Conservation (phyloP, 306 rosid species). For the Cucurbita maxima region DNA sequence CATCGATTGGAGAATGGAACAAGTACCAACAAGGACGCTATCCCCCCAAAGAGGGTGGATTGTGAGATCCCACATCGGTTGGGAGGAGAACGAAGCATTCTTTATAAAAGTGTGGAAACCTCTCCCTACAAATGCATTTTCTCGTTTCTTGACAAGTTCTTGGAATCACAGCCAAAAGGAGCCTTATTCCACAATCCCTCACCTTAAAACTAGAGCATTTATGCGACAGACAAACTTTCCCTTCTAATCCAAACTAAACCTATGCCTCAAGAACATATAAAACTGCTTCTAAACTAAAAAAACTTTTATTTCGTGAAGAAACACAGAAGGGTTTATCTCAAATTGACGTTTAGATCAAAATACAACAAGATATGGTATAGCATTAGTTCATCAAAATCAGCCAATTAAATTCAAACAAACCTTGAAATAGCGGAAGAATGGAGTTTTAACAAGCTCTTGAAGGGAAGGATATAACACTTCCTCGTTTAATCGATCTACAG, state of each 20-base stretch:
- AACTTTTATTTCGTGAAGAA: background rate
- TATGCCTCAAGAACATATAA: background rate
- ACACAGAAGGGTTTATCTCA: background rate
- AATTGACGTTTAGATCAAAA: background rate
- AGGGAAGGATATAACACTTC: constrained; percentile 31
- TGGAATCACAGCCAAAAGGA: background rate
- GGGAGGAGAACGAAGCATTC: no score
- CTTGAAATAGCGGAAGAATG: constrained; percentile 44
- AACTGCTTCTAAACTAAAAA: background rate
- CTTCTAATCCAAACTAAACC: background rate
- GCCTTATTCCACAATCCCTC: background rate
- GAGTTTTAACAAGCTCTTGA: constrained; percentile 35
- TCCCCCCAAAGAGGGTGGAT: no score
- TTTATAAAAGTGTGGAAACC: no score
- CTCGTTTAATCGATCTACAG: constrained; percentile 31
- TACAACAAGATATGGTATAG: background rate
- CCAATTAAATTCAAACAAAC: constrained; percentile 8
- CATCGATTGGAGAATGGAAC: no score
- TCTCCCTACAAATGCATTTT: no score
- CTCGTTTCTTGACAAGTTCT: background rate
- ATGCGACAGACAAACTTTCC: background rate
- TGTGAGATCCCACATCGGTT: no score
- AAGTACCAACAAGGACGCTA: no score
- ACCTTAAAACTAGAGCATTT: background rate
- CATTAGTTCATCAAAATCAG: background rate